A percentile compares a stretch with the other conserved stretches of the same genome.
Conservation (phyloP, 345 rosid genomes). For the Hibiscus tridactylites region DNA sequence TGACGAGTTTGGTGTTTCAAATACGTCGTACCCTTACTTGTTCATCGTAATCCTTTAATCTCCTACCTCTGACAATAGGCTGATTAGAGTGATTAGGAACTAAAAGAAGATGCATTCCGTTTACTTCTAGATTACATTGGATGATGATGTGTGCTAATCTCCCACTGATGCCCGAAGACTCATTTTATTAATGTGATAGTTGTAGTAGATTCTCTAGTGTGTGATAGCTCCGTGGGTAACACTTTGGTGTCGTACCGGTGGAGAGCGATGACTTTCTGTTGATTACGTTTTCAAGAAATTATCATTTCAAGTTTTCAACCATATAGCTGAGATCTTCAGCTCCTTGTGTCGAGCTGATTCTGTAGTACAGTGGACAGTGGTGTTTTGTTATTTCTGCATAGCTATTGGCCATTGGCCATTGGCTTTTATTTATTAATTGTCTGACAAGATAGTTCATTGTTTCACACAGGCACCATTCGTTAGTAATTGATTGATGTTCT, state of each 20-base stretch:
- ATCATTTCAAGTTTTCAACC: neutral
- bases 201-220: neutral
- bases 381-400: neutral
- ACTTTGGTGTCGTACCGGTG: neutral
- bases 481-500: neutral
- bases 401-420: neutral
- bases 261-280: neutral
- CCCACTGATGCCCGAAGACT: neutral
- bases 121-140: neutral
- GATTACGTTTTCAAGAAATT: neutral
- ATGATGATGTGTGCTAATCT: neutral
- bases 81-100: too few species aligned
- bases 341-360: neutral
- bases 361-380: neutral
- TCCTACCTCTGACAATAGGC: neutral
- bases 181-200: neutral
- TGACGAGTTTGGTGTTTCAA: neutral
- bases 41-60: neutral
- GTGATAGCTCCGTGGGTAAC: neutral
- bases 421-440: neutral
- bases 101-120: neutral
- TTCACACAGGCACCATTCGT: neutral
- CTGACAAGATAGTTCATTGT: neutral
- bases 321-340: neutral
- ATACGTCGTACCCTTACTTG: neutral